Percentiles rank a stretch among this genome's conserved stretches.
These are phyloP conservation scores for Chaetomium globosum DNA, from an alignment of 2,329 filamentous ascomycete species.

Conservation along the genomic window DNA sequence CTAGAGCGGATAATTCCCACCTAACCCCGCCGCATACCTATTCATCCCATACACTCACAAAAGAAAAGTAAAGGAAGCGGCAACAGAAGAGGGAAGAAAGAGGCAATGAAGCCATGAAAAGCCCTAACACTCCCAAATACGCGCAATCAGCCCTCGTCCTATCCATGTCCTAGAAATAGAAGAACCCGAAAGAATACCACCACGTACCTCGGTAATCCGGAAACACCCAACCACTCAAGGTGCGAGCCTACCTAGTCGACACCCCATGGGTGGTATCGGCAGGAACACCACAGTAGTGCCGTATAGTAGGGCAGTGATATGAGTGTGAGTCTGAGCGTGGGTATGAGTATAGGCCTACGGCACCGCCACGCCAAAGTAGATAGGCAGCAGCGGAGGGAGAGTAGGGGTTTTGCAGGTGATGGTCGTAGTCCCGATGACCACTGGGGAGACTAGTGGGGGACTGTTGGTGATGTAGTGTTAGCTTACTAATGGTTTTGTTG, in stretches of 20 bases:
- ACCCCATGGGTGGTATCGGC: not conserved
- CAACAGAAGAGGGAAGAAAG: no score
- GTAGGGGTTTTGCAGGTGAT: conserved; percentile 1
- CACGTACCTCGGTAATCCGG: no score
- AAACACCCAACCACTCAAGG: conserved; percentile 6
- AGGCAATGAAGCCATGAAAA: no score
- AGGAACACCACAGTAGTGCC: not conserved
- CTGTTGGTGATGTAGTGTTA: not conserved
- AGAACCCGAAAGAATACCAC: no score
- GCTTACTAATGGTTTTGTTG: no score
- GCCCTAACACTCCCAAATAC: no score
- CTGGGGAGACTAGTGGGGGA: not conserved
- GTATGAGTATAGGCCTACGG: not conserved
- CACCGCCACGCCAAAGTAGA: not conserved
- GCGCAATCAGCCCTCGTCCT: no score
- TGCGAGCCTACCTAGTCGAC: conserved; percentile 19
- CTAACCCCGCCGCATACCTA: no score
- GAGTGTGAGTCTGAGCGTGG: not conserved
- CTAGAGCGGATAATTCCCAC: no score
- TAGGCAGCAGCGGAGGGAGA: not conserved
- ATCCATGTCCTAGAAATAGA: no score
- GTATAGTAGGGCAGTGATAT: not conserved
- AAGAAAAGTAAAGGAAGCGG: no score
- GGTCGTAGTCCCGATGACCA: conserved; percentile 10
- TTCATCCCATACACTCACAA: no score